Evolutionary conservation across 73 alveolate species (phyloP).

Genomic region (Symbiodinium pilosum): DNA sequence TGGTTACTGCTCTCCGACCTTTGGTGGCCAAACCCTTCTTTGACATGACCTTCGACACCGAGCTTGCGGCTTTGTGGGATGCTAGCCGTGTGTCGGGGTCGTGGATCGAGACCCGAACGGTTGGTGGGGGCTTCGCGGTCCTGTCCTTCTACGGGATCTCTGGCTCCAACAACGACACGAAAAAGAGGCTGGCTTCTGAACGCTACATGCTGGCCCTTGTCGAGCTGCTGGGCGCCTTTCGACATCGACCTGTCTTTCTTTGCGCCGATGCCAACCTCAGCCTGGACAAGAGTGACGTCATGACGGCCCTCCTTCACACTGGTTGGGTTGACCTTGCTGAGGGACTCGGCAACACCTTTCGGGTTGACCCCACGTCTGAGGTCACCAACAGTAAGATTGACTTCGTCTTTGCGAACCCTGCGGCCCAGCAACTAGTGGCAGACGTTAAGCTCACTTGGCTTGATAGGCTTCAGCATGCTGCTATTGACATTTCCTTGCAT

Average conservation of each 20-base stretch:
- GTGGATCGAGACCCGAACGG: not conserved
- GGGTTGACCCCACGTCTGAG: not conserved
- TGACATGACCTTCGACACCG: not conserved
- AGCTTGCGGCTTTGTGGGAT: not conserved
- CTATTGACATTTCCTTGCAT: not conserved
- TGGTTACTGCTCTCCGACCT: not conserved
- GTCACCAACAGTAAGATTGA: not conserved
- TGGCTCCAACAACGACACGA: not conserved
- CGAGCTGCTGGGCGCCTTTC: not conserved
- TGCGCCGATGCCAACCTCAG: not conserved
- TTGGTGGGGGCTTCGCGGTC: not conserved
- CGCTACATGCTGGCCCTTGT: not conserved
- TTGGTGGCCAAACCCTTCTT: not conserved
- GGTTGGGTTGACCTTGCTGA: not conserved
- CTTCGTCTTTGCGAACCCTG: not conserved
- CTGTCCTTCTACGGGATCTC: not conserved
- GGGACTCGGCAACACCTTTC: not conserved
- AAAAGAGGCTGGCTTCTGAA: not conserved
- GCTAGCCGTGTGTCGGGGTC: not conserved
- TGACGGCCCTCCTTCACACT: not conserved
- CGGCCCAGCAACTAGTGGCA: not conserved
- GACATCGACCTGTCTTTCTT: not conserved
- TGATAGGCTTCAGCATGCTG: not conserved
- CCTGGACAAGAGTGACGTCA: not conserved
- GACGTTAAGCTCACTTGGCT: not conserved